Conservation (phyloP, 257 asterid species). For the Solanum paucissectum region DNA sequence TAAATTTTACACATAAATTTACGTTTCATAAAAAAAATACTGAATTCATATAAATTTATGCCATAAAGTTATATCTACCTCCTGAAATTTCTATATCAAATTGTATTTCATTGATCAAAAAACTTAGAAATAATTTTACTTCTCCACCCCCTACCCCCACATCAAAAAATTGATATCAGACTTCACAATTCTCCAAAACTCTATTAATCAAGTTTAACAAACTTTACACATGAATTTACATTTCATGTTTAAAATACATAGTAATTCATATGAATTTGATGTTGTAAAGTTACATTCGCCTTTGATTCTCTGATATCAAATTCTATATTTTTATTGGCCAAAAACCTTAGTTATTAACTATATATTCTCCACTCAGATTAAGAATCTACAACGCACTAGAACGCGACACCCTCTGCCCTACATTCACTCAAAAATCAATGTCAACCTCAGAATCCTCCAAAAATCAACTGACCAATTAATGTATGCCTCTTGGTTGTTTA, state of each 20-base stretch:
- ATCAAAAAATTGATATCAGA: constrained; percentile 17
- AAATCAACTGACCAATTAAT: neutral
- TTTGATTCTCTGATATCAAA: neutral
- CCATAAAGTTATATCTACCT: neutral
- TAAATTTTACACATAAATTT: neutral
- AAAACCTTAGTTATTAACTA: constrained; percentile 3
- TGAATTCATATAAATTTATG: neutral
- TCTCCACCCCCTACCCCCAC: neutral
- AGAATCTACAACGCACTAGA: neutral
- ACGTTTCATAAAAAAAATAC: neutral
- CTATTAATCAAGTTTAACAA: neutral
- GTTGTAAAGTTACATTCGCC: neutral
- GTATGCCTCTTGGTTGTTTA: neutral
- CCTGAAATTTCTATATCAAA: neutral
- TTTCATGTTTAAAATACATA: neutral
- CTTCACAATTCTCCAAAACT: constrained; percentile 27
- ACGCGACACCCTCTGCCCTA: neutral
- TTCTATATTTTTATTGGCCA: constrained; percentile 8
- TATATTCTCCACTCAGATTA: constrained; percentile 1
- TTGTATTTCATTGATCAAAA: constrained; percentile 5
- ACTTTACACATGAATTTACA: neutral
- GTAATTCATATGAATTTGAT: neutral
- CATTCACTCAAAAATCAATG: constrained; percentile 13
- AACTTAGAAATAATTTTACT: neutral
- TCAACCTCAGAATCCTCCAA: constrained; percentile 39